A percentile compares a stretch with the other conserved stretches of the same genome.
These are phyloP conservation scores for Aspergillus chevalieri DNA, from an alignment of 2,329 filamentous ascomycete genomes.

Conservation along the genomic window DNA sequence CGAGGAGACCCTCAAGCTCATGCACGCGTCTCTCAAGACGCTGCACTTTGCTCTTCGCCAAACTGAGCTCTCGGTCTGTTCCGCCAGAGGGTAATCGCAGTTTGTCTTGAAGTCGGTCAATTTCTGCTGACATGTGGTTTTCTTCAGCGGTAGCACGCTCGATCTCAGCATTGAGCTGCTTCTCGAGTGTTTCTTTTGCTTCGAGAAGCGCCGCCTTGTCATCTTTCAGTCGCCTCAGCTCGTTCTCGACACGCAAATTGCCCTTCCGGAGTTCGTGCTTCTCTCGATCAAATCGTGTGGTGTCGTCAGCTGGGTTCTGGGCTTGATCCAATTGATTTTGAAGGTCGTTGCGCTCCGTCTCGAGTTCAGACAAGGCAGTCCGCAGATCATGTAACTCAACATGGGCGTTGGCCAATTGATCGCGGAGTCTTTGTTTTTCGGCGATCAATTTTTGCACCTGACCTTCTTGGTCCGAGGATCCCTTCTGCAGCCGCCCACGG, in stretches of 20 bases:
- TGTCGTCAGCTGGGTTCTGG: conserved; percentile 52
- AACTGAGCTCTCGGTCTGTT: conserved; percentile 44
- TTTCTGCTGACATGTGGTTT: conserved; percentile 49
- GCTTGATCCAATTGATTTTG: conserved; percentile 54
- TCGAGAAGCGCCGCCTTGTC: conserved; percentile 55
- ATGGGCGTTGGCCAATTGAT: conserved; percentile 55
- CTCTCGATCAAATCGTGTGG: conserved; percentile 60
- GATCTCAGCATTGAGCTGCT: conserved; percentile 60
- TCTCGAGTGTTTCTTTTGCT: conserved; percentile 55
- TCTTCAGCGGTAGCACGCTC: conserved; percentile 62
- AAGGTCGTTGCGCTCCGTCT: conserved; percentile 62
- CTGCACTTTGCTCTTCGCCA: conserved; percentile 56
- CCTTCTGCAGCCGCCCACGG: conserved; percentile 51
- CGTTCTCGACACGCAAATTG: conserved; percentile 63
- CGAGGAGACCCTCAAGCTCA: conserved; percentile 48
- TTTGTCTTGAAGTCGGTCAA: conserved; percentile 49
- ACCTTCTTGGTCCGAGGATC: conserved; percentile 53
- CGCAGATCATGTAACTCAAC: conserved; percentile 56
- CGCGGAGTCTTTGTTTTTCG: conserved; percentile 60
- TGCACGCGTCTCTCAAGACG: conserved; percentile 55
- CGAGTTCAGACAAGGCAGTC: conserved; percentile 51
- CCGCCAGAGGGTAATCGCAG: conserved; percentile 35
- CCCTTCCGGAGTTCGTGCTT: conserved; percentile 61
- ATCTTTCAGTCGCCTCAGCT: conserved; percentile 59
- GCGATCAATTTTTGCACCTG: conserved; percentile 52